A percentile compares a stretch with the other conserved stretches of the same genome.
phyloP scores from a whole-genome alignment of 352 stramenopile genomes.

The Phytophthora melonis region DNA sequence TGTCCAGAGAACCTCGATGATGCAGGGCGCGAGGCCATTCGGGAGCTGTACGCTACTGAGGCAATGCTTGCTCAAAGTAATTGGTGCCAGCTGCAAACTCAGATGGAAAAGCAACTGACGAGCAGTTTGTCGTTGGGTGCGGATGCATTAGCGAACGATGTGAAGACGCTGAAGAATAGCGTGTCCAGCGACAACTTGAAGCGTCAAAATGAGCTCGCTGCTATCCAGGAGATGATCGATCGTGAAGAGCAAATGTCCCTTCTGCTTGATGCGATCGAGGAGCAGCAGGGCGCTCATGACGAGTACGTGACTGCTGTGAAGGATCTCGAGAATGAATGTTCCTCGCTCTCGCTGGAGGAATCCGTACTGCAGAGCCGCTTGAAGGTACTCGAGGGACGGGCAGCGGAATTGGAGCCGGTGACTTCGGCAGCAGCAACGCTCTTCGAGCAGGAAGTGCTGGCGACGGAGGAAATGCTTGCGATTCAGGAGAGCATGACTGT shows the following conservation, averaged over 20 bases:
- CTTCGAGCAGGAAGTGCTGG: slow-evolving; percentile 54
- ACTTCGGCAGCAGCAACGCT: slow-evolving; percentile 36
- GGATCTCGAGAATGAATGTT: slow-evolving; percentile 64
- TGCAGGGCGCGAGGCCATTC: slow-evolving; percentile 47
- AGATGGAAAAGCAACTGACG: slow-evolving; percentile 64
- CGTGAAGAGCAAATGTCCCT: slow-evolving; percentile 74
- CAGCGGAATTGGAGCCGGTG: slow-evolving; percentile 56
- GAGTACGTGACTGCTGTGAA: slow-evolving; percentile 72
- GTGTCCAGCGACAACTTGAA: slow-evolving; percentile 49
- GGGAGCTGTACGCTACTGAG: slow-evolving; percentile 58
- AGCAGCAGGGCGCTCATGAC: slow-evolving; percentile 71
- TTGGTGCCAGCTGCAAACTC: slow-evolving; percentile 66
- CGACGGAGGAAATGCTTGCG: slow-evolving; percentile 56
- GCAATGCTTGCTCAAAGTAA: slow-evolving; percentile 60
- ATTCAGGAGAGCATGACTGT: slow-evolving; percentile 64
- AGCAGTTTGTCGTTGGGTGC: slow-evolving; percentile 48
- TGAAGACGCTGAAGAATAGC: slow-evolving; percentile 49
- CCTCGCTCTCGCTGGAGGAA: slow-evolving; percentile 70
- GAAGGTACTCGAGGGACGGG: slow-evolving; percentile 60
- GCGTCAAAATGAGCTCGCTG: slow-evolving; percentile 59
- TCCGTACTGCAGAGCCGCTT: slow-evolving; percentile 71
- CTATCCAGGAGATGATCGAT: slow-evolving; percentile 76
- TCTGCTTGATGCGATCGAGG: slow-evolving; percentile 81
- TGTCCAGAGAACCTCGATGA: slow-evolving; percentile 45
- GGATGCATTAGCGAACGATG: slow-evolving; percentile 54